Evolutionary conservation across 1,284 basidiomycete species (phyloP), one percentile per base, ranked within the genome.

Genomic region (Austroboletus novae-zelandiae): DNA sequence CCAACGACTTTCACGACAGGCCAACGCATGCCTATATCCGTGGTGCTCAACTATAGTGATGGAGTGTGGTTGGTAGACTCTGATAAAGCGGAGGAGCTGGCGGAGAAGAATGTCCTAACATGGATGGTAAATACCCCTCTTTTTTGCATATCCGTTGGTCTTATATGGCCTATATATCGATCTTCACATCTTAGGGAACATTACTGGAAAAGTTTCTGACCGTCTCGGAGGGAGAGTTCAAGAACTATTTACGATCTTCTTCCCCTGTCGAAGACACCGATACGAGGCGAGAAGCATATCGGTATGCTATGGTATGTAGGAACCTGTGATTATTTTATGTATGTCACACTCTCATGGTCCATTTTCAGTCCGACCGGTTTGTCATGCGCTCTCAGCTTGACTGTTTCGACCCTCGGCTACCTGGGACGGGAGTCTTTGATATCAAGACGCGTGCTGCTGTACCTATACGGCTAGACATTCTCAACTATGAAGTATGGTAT

Each of bases 301-400:
- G 89, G 35, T 97, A 92, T 70, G 79, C 89, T 11, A 87, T 85
- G 74, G 93, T 90, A 45, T 34, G 74, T 9, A 7, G 3, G 5
- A 4, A 14, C 17, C 2, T 20, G 6, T 17, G 30, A 18, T 9
- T 23, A 5, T 40, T 20, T 46, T 29, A 15, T 36, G 5, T 17
- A 15, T 36, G 5, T 17, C 27, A n/a, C 43, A 10, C 4, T 13
- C 15, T 31, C 13, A 4, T 9, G 14, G n/a, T 25, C 13, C 30
- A 3, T 15, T 6, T 30, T 27, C 37, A 94, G 88, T 85, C 84
- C 2, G 72, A 81, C 3, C 80, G 79, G 11, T 85, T 98, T 55
- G 75, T 98, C 42, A 93, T 98, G 88, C 90, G 96, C 15, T 97
- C 94, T 1, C 96, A 99, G 68, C 78, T 99, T 10, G 96, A 99